A percentile compares a stretch with the other conserved stretches of the same genome.
These are phyloP conservation scores for Nectriaceae sp. DNA, from an alignment of 2,329 filamentous ascomycete genomes.

Conservation along the genomic window DNA sequence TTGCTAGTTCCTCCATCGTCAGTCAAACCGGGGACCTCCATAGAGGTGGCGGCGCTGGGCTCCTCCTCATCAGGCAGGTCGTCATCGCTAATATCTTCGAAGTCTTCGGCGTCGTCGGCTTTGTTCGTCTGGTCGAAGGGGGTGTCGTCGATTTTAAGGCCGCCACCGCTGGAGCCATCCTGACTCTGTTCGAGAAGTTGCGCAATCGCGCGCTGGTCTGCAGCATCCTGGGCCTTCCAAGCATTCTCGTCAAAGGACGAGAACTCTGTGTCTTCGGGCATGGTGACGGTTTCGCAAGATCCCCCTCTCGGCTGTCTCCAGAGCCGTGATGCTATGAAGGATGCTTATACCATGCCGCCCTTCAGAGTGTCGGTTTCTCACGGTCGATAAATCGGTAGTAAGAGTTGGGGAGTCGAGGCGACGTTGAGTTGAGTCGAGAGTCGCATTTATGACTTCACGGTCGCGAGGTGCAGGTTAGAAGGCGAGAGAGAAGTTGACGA, in stretches of 20 bases:
- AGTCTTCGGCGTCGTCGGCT: slow-evolving; percentile 90
- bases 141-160: slow-evolving; percentile 45
- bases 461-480: slow-evolving; percentile 2
- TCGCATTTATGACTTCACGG: slow-evolving; percentile 10
- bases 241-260: slow-evolving; percentile 37
- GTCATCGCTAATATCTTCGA: slow-evolving; percentile 87
- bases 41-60: slow-evolving; percentile 40
- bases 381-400: slow-evolving; percentile 6
- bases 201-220: slow-evolving; percentile 51
- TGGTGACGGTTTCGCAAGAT: slow-evolving; percentile 29
- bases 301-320: slow-evolving; percentile 24
- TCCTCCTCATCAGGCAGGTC: slow-evolving; percentile 85
- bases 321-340: slow-evolving; percentile 18
- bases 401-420: not conserved
- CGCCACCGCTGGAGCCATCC: slow-evolving; percentile 38
- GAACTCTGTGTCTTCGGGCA: slow-evolving; percentile 36
- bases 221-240: slow-evolving; percentile 47
- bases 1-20: slow-evolving; percentile 63
- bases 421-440: slow-evolving; percentile 11
- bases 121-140: slow-evolving; percentile 72
- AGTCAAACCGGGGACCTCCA: slow-evolving; percentile 55
- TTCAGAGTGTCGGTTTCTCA: slow-evolving; percentile 3
- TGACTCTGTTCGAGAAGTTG: slow-evolving; percentile 46
- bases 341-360: slow-evolving; percentile 30
- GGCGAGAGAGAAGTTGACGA: not conserved